Percentiles rank a stretch among this genome's conserved stretches.
Conservation (phyloP, 2,329 filamentous ascomycete species). For the Talaromyces sp. region DNA sequence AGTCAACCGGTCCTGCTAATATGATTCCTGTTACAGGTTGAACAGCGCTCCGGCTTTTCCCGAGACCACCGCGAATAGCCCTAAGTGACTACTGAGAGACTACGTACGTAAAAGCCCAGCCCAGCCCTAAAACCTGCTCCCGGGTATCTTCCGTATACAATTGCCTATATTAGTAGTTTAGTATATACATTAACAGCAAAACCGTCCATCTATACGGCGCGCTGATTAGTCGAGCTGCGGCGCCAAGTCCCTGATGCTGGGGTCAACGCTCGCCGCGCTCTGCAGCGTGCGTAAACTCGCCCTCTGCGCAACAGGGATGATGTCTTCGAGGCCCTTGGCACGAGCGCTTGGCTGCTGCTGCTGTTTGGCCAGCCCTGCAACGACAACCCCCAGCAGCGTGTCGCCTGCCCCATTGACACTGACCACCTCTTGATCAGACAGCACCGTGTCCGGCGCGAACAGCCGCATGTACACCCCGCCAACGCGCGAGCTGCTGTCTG, state of each 20-base stretch:
- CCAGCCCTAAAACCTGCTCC: neutral
- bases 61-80: neutral
- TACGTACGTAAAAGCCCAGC: neutral
- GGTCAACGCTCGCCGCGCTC: constrained; percentile 64
- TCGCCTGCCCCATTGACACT: constrained; percentile 95
- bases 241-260: constrained; percentile 19
- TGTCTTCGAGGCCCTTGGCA: constrained; percentile 50
- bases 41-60: neutral
- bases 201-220: neutral
- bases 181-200: neutral
- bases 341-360: constrained; percentile 13
- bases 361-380: constrained; percentile 67
- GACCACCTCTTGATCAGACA: constrained; percentile 60
- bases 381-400: constrained; percentile 78
- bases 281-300: constrained; percentile 75
- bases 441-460: constrained; percentile 61
- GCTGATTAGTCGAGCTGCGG: neutral
- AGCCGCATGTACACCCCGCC: constrained; percentile 81
- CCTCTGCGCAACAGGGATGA: constrained; percentile 75
- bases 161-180: neutral
- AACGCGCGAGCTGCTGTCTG: constrained; percentile 48
- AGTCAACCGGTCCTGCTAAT: neutral
- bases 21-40: neutral
- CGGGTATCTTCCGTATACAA: neutral
- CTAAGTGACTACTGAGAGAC: neutral